These are phyloP conservation scores for Yamadazyma triangularis DNA, from an alignment of 1,139 yeast species.

Conservation along the genomic window DNA sequence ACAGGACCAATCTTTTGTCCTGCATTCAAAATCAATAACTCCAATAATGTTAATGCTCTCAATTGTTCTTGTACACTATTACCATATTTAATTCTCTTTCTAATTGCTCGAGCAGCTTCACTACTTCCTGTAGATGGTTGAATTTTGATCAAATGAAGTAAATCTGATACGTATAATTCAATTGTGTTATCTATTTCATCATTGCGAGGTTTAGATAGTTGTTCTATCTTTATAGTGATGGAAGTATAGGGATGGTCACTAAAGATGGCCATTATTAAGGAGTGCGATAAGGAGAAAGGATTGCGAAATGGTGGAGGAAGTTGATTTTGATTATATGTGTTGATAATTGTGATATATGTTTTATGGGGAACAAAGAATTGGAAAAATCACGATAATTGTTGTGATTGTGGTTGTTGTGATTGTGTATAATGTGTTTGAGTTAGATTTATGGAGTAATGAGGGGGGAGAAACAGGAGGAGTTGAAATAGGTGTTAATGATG, in stretches of 20 bases:
- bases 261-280: conserved; percentile 35
- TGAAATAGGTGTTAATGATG: no score
- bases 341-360: no score
- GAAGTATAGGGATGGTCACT: conserved; percentile 39
- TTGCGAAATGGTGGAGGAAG: conserved; percentile 2
- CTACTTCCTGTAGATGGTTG: conserved; percentile 47
- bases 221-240: conserved; percentile 42
- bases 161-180: conserved; percentile 35
- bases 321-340: background rate
- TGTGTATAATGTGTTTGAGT: conserved; percentile 5
- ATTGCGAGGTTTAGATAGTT: conserved; percentile 31
- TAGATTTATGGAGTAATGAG: conserved; percentile 6
- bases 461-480: no score
- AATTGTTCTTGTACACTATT: conserved; percentile 47
- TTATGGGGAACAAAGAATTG: no score
- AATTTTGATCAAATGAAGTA: conserved; percentile 34
- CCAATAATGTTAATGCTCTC: conserved; percentile 66
- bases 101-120: conserved; percentile 87
- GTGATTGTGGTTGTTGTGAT: conserved; percentile 4
- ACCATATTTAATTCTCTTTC: conserved; percentile 91
- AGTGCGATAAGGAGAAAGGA: background rate
- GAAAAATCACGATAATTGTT: conserved; percentile 3
- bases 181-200: conserved; percentile 31
- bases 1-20: conserved; percentile 44
- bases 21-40: conserved; percentile 74